Conservation (phyloP, 768 basidiomycete species). For the Leccinum sublutescens region DNA sequence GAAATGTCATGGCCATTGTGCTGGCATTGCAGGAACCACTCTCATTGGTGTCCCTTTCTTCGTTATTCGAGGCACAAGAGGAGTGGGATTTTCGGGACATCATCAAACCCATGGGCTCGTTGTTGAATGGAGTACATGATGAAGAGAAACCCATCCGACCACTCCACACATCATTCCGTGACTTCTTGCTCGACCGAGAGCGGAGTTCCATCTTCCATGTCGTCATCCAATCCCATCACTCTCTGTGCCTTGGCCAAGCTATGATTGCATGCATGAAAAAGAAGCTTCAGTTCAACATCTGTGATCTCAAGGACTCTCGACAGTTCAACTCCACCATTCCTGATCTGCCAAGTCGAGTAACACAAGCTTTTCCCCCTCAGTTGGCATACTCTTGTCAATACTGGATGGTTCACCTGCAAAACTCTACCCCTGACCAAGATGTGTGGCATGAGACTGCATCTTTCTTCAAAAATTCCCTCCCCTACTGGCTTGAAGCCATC, state of each 20-base stretch:
- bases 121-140: neutral
- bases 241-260: neutral
- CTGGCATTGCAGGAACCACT: neutral
- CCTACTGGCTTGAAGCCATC: too few relatives aligned
- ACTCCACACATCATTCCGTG: neutral
- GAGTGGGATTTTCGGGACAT: neutral
- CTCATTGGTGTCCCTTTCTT: neutral
- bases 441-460: neutral
- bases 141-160: neutral
- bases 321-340: neutral
- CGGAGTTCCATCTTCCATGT: neutral
- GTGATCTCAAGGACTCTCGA: neutral
- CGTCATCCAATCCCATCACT: neutral
- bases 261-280: neutral
- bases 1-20: neutral
- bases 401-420: neutral
- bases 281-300: neutral
- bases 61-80: neutral
- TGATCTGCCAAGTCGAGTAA: neutral
- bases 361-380: neutral
- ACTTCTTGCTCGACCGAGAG: neutral
- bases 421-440: neutral
- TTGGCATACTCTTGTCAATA: neutral
- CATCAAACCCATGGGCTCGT: neutral
- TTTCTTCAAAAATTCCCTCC: slow-evolving; percentile 19